phyloP scores from a whole-genome alignment of 164 flowering plant genomes.

The Liriodendron chinense region DNA sequence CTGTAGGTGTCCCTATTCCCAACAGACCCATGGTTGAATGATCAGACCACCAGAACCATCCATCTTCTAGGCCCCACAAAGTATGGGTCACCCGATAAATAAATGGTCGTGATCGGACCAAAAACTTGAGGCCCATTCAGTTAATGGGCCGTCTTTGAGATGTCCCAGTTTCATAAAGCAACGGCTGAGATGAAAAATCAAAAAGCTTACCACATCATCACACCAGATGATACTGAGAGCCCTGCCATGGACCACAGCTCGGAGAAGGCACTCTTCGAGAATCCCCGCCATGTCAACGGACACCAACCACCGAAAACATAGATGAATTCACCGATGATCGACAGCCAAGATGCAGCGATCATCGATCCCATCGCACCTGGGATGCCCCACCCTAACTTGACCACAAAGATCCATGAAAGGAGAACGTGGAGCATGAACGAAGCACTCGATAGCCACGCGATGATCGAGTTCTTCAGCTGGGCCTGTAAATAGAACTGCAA shows the following conservation, averaged over 20 bases:
- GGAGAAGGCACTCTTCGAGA: conserved; percentile 42
- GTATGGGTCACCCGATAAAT: too few relatives aligned
- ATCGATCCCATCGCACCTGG: conserved; percentile 68
- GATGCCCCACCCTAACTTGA: conserved; percentile 38
- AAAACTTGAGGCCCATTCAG: too few relatives aligned
- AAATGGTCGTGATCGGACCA: too few relatives aligned
- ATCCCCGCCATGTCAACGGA: conserved; percentile 39
- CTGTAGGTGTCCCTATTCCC: too few relatives aligned
- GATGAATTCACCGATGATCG: too few relatives aligned
- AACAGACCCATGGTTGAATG: too few relatives aligned
- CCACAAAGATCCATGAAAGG: conserved; percentile 39
- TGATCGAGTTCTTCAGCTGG: conserved; percentile 41
- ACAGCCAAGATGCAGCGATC: conserved; percentile 58
- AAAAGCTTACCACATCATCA: conserved; percentile 52
- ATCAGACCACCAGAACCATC: too few relatives aligned
- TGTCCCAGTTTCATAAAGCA: neutral
- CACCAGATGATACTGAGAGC: conserved; percentile 66
- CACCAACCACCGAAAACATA: too few relatives aligned
- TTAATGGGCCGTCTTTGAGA: too few relatives aligned
- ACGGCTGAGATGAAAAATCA: neutral
- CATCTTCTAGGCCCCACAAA: too few relatives aligned
- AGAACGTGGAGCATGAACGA: conserved; percentile 32
- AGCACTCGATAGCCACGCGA: conserved; percentile 26
- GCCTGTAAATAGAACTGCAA: conserved; percentile 44
- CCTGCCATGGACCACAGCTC: conserved; percentile 54